Evolutionary conservation across 768 basidiomycete species (phyloP).

Genomic region (Tylopilus vinaceipallidus): DNA sequence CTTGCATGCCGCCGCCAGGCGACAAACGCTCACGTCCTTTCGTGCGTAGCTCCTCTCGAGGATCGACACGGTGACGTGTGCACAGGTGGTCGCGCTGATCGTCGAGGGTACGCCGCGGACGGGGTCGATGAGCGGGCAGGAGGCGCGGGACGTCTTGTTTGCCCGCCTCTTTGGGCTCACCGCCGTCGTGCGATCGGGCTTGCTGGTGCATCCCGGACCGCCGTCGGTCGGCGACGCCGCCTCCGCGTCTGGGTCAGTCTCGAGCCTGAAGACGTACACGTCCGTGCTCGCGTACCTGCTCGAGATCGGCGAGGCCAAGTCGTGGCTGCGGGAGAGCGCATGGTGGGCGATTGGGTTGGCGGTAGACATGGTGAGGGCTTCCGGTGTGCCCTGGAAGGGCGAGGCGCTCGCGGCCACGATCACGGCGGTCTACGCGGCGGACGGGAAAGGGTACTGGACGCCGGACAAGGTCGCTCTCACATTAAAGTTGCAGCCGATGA

Average conservation of each 20-base stretch:
- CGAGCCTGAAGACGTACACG: constrained; percentile 58
- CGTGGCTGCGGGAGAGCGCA: constrained; percentile 87
- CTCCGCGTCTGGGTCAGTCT: constrained; percentile 51
- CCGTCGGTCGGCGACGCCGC: constrained; percentile 54
- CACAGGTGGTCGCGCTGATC: constrained; percentile 75
- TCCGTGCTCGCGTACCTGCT: constrained; percentile 60
- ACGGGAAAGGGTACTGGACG: constrained; percentile 54
- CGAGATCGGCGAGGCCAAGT: constrained; percentile 75
- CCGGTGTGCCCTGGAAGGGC: constrained; percentile 68
- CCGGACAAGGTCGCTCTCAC: constrained; percentile 86
- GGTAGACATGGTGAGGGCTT: constrained; percentile 55
- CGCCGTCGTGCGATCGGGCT: constrained; percentile 79
- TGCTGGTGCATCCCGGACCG: constrained; percentile 64
- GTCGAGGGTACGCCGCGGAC: constrained; percentile 67
- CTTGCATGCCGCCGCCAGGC: too few species aligned
- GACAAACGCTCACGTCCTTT: background rate
- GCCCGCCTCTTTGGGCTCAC: constrained; percentile 90
- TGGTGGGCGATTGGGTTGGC: constrained; percentile 80
- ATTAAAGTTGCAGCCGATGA: constrained; percentile 61
- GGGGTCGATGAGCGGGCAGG: constrained; percentile 82
- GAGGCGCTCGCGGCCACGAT: constrained; percentile 55
- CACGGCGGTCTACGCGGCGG: constrained; percentile 44
- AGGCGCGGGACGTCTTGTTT: constrained; percentile 90
- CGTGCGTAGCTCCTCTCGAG: constrained; percentile 69
- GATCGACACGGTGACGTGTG: constrained; percentile 71